Evolutionary conservation across 345 rosid genomes (phyloP), one percentile per base, ranked within the genome.

Genomic region (Theobroma cacao): DNA sequence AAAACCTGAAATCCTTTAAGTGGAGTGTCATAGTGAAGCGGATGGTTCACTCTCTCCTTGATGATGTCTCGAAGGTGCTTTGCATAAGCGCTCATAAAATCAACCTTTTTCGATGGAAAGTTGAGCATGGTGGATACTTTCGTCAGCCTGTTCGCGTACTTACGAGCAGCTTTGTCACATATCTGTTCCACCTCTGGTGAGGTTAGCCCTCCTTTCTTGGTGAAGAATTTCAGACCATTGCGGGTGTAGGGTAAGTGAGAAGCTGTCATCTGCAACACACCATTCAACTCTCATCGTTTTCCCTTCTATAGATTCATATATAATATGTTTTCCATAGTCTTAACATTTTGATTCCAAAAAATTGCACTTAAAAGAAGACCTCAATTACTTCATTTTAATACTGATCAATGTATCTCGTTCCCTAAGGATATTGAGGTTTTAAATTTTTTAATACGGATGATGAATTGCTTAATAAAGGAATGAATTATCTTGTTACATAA

Each of bases 211-310:
- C 99, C 97, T 81, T 75, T 91, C 88, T 85, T 92, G 0, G 98
- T 93, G 82, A 95, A 95, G 75, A 93, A 93, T 77, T 95, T 93
- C 34, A 93, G 87, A 6, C 99, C 99, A 36, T 95, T 95, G 9
- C 98, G 85, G 43, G 99, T 92, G 80, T 92, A 91, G 14, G 99
- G 98, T 74, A 93, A 87, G 87, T 95, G 99, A 74, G 99, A 95
- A 24, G 99, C 98, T 1, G 98, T 95, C 81, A 78, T 78, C 81
- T 78, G 62, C 76, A 45, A 30, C 18, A 59, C 74, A 78, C 24
- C n/a, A 72, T 50, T 60, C 53, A 75, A 56, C n/a, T 33, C 64
- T 9, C 9, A 17, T 47, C 13, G 1, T 26, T 60, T 28, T 60
- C 7, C 45, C 40, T 36, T 67, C 60, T n/a, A 28, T 40, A 40